phyloP scores from a whole-genome alignment of 768 basidiomycete species.

The Gloeophyllum trabeum region DNA sequence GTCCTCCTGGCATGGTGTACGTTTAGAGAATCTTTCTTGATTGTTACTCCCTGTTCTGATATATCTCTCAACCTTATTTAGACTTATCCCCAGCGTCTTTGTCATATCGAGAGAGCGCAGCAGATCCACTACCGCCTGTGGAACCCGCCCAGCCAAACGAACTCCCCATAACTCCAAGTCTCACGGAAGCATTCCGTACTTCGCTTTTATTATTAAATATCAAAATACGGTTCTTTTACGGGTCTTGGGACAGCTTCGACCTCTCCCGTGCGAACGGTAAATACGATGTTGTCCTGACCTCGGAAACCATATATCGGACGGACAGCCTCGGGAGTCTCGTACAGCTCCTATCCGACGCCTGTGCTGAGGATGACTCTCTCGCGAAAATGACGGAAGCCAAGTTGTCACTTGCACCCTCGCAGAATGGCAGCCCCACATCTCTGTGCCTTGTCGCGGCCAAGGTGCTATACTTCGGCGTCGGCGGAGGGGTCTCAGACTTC shows the following conservation, averaged over 20 bases:
- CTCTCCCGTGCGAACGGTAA: conserved; percentile 17
- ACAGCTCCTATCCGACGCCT: conserved; percentile 32
- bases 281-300: conserved; percentile 74
- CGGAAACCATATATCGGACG: conserved; percentile 84
- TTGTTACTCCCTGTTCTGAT: not conserved
- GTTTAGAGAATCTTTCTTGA: too few species aligned
- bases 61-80: conserved; percentile 17
- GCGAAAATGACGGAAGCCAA: not conserved
- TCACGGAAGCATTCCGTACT: conserved; percentile 51
- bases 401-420: not conserved
- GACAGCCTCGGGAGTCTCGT: conserved; percentile 55
- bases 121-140: conserved; percentile 14
- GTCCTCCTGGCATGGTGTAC: conserved; percentile 74
- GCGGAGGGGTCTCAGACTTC: conserved; percentile 78
- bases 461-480: conserved; percentile 90
- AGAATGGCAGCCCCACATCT: conserved; percentile 7
- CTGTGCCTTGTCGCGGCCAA: conserved; percentile 82
- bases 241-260: conserved; percentile 72
- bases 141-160: conserved; percentile 36
- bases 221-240: conserved; percentile 64
- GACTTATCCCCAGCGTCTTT: conserved; percentile 17
- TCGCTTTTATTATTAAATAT: conserved; percentile 48
- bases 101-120: conserved; percentile 16
- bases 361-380: conserved; percentile 7
- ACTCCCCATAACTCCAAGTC: conserved; percentile 50